These are phyloP conservation scores for Seiridium cupressi DNA, from an alignment of 2,329 filamentous ascomycete genomes.

Conservation along the genomic window DNA sequence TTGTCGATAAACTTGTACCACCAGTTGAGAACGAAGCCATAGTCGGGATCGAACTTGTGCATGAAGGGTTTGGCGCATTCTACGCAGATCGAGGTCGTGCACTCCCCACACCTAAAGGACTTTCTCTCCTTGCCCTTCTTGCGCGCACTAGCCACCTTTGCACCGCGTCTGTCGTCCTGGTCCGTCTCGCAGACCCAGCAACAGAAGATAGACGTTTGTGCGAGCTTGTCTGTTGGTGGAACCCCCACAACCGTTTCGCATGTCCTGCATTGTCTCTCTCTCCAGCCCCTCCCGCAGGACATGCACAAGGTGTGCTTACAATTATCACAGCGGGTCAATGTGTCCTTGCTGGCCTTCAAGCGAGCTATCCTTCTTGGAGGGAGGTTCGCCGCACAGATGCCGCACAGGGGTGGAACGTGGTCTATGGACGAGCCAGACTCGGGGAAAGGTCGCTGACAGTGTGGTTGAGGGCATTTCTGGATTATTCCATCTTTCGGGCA, in stretches of 20 bases:
- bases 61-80: not conserved
- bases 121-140: not conserved
- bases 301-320: not conserved
- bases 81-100: not conserved
- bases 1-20: conserved; percentile 1
- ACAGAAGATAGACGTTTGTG: not conserved
- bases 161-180: not conserved
- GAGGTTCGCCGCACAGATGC: not conserved
- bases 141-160: not conserved
- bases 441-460: not conserved
- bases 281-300: not conserved
- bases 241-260: not conserved
- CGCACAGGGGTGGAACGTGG: not conserved
- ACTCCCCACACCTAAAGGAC: not conserved
- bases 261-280: not conserved
- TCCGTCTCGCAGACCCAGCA: not conserved
- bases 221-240: not conserved
- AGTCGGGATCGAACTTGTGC: not conserved
- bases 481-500: not conserved
- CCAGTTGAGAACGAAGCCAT: not conserved
- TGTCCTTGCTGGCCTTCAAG: not conserved
- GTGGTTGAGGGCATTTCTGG: not conserved
- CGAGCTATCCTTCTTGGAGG: not conserved
- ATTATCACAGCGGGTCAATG: not conserved
- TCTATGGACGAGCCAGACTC: not conserved